phyloP scores from a whole-genome alignment of 805 yeast species.

The Suhomyces vadensis region DNA sequence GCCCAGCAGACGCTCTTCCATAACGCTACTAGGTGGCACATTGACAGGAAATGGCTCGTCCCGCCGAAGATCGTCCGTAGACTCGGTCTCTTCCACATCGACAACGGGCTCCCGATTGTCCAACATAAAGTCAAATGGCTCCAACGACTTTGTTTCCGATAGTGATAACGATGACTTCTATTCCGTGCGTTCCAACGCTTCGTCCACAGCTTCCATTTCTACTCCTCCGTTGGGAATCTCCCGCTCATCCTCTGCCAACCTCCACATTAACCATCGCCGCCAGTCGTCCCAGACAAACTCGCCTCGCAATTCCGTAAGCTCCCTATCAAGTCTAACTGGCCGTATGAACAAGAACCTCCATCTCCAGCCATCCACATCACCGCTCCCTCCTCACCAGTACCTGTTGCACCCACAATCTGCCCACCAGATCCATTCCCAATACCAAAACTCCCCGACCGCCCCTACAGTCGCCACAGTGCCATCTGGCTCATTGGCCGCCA shows the following conservation, averaged over 20 bases:
- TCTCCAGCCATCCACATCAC: slow-evolving; percentile 8
- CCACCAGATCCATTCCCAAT: slow-evolving; percentile 15
- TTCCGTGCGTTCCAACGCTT: slow-evolving; percentile 22
- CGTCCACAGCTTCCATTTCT: slow-evolving; percentile 12
- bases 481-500: slow-evolving; percentile 28
- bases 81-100: slow-evolving; percentile 50
- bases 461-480: slow-evolving; percentile 8
- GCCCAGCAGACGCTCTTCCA: slow-evolving; percentile 17
- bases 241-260: slow-evolving; percentile 1
- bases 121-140: slow-evolving; percentile 26
- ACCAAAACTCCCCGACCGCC: slow-evolving; percentile 19
- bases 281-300: slow-evolving; percentile 22
- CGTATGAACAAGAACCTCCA: slow-evolving; percentile 24
- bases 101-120: slow-evolving; percentile 40
- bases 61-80: slow-evolving; percentile 47
- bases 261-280: slow-evolving; percentile 4
- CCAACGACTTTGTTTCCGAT: slow-evolving; percentile 30
- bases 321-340: slow-evolving; percentile 33
- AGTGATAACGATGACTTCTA: slow-evolving; percentile 35
- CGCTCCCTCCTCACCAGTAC: neutral
- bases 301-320: slow-evolving; percentile 35
- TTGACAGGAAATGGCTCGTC: slow-evolving; percentile 10
- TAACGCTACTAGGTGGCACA: slow-evolving; percentile 13
- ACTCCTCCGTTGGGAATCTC: neutral
- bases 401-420: slow-evolving; percentile 1